Evolutionary conservation across 2,329 filamentous ascomycete species (phyloP), one percentile per base, ranked within the genome.

Genomic region (Aureobasidium sp.): DNA sequence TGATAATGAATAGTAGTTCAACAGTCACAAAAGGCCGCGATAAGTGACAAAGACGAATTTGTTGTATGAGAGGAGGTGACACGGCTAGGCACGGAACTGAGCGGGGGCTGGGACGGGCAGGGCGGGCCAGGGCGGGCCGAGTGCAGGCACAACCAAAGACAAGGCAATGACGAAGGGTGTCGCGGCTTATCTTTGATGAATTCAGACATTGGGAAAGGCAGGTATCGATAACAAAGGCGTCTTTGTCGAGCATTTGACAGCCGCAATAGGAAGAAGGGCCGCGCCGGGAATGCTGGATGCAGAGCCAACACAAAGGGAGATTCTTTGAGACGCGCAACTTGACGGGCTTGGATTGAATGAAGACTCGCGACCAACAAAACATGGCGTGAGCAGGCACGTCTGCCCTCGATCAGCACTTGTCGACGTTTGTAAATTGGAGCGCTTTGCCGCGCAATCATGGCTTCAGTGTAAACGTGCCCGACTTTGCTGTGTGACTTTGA

Each of bases 401-500:
- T 29, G 21, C 29, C 42, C 13, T 30, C 21, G 54, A 54, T 21
- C 50, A 30, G 50, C 37, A 27, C 54, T 58, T 25, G 52, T 42
- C 42, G 32, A 48, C 42, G 16, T 34, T 37, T 27, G 3, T 27
- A 13, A 52, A 39, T 16, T 11, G 29, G 8, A 39, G 49, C 30
- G 30, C 34, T 29, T 21, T 21, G 32, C 15, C 32, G 49, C 49
- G 34, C 49, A 39, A 52, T 39, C 48, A 64, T 64, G 62, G 62
- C 62, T 42, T 64, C 62, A 32, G 44, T 42, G 62, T 63, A 59
- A 44, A 52, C 3, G n/a, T 50, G 32, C n/a, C 16, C 9, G 44
- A 2, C 36, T n/a, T 32, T 25, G 13, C 34, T 15, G 4, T 34
- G 32, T 11, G 6, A 9, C 29, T 21, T 36, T 3, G 15, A 7